phyloP scores from a whole-genome alignment of 1,139 yeast genomes.

The Kodamaea fungicola region DNA sequence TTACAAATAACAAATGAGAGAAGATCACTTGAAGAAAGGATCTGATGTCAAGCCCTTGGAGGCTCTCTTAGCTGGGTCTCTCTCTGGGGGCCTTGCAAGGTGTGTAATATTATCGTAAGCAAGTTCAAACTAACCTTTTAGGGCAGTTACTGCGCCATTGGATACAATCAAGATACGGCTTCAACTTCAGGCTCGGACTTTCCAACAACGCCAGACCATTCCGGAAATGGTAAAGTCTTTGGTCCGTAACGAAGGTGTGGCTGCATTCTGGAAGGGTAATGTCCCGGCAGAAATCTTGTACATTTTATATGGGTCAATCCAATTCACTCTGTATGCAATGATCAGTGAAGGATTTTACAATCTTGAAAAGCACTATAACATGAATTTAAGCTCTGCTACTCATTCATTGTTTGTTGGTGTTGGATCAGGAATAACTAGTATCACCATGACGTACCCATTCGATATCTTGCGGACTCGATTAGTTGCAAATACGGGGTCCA shows the following conservation, averaged over 20 bases:
- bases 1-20: constrained; percentile 5
- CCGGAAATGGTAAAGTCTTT: constrained; percentile 27
- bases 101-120: constrained; percentile 17
- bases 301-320: constrained; percentile 78
- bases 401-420: constrained; percentile 70
- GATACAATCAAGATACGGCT: constrained; percentile 86
- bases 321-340: constrained; percentile 69
- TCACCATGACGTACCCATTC: constrained; percentile 77
- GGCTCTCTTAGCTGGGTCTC: constrained; percentile 63
- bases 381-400: constrained; percentile 31
- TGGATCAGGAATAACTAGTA: constrained; percentile 72
- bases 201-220: constrained; percentile 28
- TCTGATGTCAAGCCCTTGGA: constrained; percentile 41
- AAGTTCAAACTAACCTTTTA: constrained; percentile 8
- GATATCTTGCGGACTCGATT: constrained; percentile 82
- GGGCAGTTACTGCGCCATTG: constrained; percentile 81
- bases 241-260: constrained; percentile 35
- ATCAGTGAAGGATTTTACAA: constrained; percentile 42
- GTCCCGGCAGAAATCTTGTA: constrained; percentile 89
- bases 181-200: constrained; percentile 49
- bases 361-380: constrained; percentile 20
- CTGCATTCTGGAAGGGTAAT: constrained; percentile 89
- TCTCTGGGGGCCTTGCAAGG: constrained; percentile 67
- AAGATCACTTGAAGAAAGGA: constrained; percentile 54
- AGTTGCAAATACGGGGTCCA: constrained; percentile 49